A percentile compares a stretch with the other conserved stretches of the same genome.
phyloP scores from a whole-genome alignment of 768 basidiomycete genomes.

The Tephrocybe sp. region DNA sequence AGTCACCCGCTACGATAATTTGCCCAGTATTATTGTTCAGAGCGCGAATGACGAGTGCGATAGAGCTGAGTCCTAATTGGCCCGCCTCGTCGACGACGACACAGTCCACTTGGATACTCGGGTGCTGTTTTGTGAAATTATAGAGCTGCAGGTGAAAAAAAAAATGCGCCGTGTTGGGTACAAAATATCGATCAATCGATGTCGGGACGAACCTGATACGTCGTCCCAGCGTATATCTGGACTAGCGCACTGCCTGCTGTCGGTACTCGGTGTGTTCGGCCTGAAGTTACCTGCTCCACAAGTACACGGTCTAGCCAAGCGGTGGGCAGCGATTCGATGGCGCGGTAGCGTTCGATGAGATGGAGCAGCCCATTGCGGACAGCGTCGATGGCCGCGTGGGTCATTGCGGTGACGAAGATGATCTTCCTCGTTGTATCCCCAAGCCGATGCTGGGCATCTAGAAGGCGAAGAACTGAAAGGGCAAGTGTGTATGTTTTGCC shows the following conservation, averaged over 20 bases:
- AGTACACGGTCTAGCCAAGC: constrained; percentile 44
- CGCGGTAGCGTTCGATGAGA: constrained; percentile 35
- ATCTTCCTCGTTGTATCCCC: constrained; percentile 31
- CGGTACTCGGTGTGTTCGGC: constrained; percentile 40
- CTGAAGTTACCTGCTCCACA: constrained; percentile 41
- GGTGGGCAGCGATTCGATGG: constrained; percentile 34
- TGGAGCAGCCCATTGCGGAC: constrained; percentile 39
- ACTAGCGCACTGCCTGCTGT: constrained; percentile 21
- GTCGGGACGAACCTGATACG: constrained; percentile 47
- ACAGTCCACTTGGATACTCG: constrained; percentile 38
- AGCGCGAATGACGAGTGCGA: constrained; percentile 45
- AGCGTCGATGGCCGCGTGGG: constrained; percentile 54
- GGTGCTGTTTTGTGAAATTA: constrained; percentile 42
- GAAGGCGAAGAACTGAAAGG: constrained; percentile 43
- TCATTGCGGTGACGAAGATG: constrained; percentile 51
- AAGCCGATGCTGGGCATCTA: constrained; percentile 38
- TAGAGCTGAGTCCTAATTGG: constrained; percentile 45
- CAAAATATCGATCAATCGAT: too few relatives aligned
- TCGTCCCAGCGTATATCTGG: constrained; percentile 46
- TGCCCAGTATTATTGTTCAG: constrained; percentile 35
- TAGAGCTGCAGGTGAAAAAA: constrained; percentile 35
- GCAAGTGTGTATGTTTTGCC: constrained; percentile 56
- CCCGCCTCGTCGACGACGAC: constrained; percentile 53
- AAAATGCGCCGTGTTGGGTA: too few relatives aligned
- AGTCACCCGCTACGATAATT: constrained; percentile 51